These are phyloP conservation scores for Trichosporon coremiiforme DNA, from an alignment of 1,284 basidiomycete genomes.

Conservation along the genomic window DNA sequence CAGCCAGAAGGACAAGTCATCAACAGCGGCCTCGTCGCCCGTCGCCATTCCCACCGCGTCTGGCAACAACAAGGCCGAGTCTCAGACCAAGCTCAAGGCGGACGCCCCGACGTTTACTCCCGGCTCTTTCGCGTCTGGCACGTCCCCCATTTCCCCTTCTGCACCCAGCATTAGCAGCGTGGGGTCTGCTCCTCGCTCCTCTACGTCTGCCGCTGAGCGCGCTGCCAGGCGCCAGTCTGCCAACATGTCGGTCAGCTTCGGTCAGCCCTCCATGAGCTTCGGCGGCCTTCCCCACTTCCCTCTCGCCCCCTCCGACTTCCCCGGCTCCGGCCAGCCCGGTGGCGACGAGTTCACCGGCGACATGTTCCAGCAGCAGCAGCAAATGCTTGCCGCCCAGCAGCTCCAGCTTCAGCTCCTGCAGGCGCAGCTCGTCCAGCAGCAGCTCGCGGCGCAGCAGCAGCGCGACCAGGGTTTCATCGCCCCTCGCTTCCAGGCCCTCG, in stretches of 20 bases:
- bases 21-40: conserved; percentile 20
- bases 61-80: conserved; percentile 14
- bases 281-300: conserved; percentile 32
- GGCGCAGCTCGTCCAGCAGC: conserved; percentile 47
- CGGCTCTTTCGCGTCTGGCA: conserved; percentile 28
- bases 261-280: conserved; percentile 20
- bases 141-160: conserved; percentile 26
- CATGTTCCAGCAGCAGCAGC: conserved; percentile 48
- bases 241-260: conserved; percentile 19
- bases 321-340: conserved; percentile 31
- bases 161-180: conserved; percentile 20
- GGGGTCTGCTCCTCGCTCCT: conserved; percentile 24
- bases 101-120: conserved; percentile 56
- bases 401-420: conserved; percentile 52
- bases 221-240: conserved; percentile 26
- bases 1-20: conserved; percentile 26
- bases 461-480: conserved; percentile 66
- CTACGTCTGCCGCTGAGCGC: conserved; percentile 24
- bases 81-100: conserved; percentile 51
- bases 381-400: conserved; percentile 49
- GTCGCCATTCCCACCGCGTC: conserved; percentile 28
- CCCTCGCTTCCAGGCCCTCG: conserved; percentile 81
- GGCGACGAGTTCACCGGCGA: conserved; percentile 39
- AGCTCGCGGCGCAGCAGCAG: conserved; percentile 38
- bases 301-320: conserved; percentile 27